Conservation (phyloP, 2,329 filamentous ascomycete genomes). For the Didymellaceae sp. region DNA sequence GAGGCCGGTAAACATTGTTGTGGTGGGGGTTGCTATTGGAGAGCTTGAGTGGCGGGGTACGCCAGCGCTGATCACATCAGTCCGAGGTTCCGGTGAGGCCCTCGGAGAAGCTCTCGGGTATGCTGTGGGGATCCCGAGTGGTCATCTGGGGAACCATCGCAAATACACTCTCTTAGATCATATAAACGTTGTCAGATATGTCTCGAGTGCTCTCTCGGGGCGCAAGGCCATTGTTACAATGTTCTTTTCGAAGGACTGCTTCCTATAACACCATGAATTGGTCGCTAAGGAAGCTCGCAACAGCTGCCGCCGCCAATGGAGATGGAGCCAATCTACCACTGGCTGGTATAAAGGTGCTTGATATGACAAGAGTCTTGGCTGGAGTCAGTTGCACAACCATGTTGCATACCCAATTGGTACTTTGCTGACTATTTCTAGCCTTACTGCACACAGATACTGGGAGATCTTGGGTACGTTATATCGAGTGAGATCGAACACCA, state of each 20-base stretch:
- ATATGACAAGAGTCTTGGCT: constrained; percentile 95
- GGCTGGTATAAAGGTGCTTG: constrained; percentile 84
- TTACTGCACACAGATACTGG: constrained; percentile 96
- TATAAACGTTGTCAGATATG: constrained; percentile 21
- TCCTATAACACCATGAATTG: constrained; percentile 12
- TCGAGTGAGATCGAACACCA: constrained; percentile 40
- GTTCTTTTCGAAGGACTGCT: constrained; percentile 4
- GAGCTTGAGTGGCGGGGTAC: constrained; percentile 30
- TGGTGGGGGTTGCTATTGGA: constrained; percentile 20
- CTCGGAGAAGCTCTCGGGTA: constrained; percentile 20
- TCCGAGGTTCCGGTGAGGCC: constrained; percentile 26
- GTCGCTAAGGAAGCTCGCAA: constrained; percentile 50
- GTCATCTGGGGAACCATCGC: constrained; percentile 5
- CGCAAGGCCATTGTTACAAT: constrained; percentile 22
- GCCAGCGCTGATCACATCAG: constrained; percentile 10
- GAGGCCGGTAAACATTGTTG: constrained; percentile 84
- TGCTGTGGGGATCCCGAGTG: constrained; percentile 14
- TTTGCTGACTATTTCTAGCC: constrained; percentile 64
- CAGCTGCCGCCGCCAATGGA: constrained; percentile 44
- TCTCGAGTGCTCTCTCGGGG: constrained; percentile 19
- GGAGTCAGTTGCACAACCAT: constrained; percentile 67
- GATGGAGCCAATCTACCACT: constrained; percentile 68
- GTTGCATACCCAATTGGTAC: background rate
- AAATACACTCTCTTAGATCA: constrained; percentile 3
- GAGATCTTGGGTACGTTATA: constrained; percentile 82